Evolutionary conservation across 2,329 filamentous ascomycete species (phyloP).

Genomic region (Onygenales sp.): DNA sequence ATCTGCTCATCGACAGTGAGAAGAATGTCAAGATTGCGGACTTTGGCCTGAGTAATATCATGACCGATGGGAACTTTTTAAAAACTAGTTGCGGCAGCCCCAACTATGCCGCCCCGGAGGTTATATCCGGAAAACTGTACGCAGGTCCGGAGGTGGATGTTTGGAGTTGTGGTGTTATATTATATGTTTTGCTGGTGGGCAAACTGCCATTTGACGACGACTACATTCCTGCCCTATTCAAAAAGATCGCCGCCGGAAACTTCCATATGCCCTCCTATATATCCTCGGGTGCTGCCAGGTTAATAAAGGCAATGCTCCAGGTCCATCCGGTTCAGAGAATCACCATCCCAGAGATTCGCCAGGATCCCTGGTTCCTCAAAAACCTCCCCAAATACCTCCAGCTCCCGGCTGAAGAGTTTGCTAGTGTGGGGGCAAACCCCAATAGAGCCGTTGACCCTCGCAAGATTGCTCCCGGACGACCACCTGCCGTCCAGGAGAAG

Average conservation of each 20-base stretch:
- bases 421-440: conserved; percentile 87
- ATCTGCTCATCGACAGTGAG: conserved; percentile 85
- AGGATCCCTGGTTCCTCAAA: conserved; percentile 88
- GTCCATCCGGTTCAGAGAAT: conserved; percentile 92
- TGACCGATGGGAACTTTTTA: conserved; percentile 98
- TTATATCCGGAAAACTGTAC: conserved; percentile 95
- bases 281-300: conserved; percentile 59
- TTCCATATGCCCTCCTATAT: conserved; percentile 91
- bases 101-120: conserved; percentile 95
- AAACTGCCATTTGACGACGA: conserved; percentile 92
- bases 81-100: conserved; percentile 98
- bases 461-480: conserved; percentile 69
- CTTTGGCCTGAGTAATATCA: conserved; percentile 97
- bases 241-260: conserved; percentile 91
- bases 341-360: conserved; percentile 84
- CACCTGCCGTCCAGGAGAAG: conserved; percentile 72
- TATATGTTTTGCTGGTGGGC: conserved; percentile 57
- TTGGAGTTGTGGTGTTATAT: conserved; percentile 57
- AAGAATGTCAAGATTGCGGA: conserved; percentile 99
- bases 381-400: conserved; percentile 80
- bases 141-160: conserved; percentile 97
- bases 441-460: conserved; percentile 81
- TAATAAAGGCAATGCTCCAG: conserved; percentile 90
- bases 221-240: conserved; percentile 93
- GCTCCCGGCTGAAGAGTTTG: conserved; percentile 80